Conservation (phyloP, 495 filamentous ascomycete genomes). For the Penicillium alfredii region DNA sequence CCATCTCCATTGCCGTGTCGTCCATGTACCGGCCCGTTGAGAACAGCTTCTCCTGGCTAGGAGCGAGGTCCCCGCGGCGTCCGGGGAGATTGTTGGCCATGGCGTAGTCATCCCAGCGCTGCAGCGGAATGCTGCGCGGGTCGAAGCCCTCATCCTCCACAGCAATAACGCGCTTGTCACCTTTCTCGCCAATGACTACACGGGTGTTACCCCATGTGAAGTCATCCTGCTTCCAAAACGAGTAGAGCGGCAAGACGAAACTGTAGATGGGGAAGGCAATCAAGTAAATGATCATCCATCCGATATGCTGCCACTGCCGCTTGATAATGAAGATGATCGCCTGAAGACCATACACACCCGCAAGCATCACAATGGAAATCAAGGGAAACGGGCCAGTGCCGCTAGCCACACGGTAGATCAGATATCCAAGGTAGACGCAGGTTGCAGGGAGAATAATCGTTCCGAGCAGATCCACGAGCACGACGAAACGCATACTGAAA, state of each 20-base stretch:
- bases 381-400: slow-evolving; percentile 71
- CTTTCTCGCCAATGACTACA: slow-evolving; percentile 91
- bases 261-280: slow-evolving; percentile 90
- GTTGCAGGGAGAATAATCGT: slow-evolving; percentile 91
- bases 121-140: slow-evolving; percentile 84
- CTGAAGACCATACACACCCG: slow-evolving; percentile 89
- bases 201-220: slow-evolving; percentile 51
- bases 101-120: slow-evolving; percentile 98
- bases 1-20: slow-evolving; percentile 73
- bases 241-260: slow-evolving; percentile 88
- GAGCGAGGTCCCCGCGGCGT: slow-evolving; percentile 60
- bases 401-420: slow-evolving; percentile 74
- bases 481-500: slow-evolving; percentile 97
- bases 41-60: slow-evolving; percentile 57
- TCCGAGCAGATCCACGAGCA: slow-evolving; percentile 90
- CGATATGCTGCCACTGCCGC: slow-evolving; percentile 94
- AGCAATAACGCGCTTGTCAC: slow-evolving; percentile 80
- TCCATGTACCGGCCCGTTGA: slow-evolving; percentile 53
- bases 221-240: slow-evolving; percentile 99
- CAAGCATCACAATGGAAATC: slow-evolving; percentile 83
- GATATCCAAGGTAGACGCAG: slow-evolving; percentile 81
- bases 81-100: slow-evolving; percentile 82
- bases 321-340: slow-evolving; percentile 93
- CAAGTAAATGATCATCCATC: slow-evolving; percentile 99
- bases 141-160: slow-evolving; percentile 85